These are phyloP conservation scores for Hypoxylon subgilvum DNA, from an alignment of 495 filamentous ascomycete species.

Conservation along the genomic window DNA sequence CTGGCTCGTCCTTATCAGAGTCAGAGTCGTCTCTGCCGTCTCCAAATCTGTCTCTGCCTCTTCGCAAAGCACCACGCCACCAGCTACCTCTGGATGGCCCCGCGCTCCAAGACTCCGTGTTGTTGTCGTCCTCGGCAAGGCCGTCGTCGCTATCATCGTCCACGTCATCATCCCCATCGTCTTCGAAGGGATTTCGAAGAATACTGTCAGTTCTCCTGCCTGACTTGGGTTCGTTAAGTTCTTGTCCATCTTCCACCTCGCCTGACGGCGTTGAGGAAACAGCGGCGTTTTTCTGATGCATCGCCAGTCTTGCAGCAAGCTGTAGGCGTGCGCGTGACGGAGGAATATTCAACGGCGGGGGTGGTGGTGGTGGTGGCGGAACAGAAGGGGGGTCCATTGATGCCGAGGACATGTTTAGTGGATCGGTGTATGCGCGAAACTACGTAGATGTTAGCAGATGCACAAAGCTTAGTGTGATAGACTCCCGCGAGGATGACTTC, in stretches of 20 bases:
- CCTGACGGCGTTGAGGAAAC: conserved; percentile 44
- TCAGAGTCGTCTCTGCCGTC: conserved; percentile 56
- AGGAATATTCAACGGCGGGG: conserved; percentile 75
- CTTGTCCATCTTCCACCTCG: conserved; percentile 36
- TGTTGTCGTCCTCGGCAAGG: conserved; percentile 44
- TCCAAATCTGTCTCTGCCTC: conserved; percentile 48
- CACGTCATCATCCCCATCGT: conserved; percentile 53
- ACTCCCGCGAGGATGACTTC: neutral
- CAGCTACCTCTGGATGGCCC: conserved; percentile 48
- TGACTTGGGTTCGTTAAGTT: conserved; percentile 34
- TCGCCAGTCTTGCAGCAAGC: conserved; percentile 79
- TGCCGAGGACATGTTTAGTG: conserved; percentile 48
- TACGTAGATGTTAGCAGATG: conserved; percentile 33
- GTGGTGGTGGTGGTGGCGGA: conserved; percentile 60
- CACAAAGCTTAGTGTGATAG: neutral
- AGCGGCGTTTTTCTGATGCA: conserved; percentile 70
- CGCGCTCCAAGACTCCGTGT: conserved; percentile 41
- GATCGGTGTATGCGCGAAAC: conserved; percentile 60
- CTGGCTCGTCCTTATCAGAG: conserved; percentile 45
- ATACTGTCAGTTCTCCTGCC: conserved; percentile 27
- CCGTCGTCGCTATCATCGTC: conserved; percentile 55
- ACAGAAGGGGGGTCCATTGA: conserved; percentile 58
- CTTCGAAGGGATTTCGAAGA: conserved; percentile 56
- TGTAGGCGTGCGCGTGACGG: conserved; percentile 87
- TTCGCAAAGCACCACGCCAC: conserved; percentile 53